Conservation (phyloP, 2,329 filamentous ascomycete genomes). For the Pezicula carpinea region DNA sequence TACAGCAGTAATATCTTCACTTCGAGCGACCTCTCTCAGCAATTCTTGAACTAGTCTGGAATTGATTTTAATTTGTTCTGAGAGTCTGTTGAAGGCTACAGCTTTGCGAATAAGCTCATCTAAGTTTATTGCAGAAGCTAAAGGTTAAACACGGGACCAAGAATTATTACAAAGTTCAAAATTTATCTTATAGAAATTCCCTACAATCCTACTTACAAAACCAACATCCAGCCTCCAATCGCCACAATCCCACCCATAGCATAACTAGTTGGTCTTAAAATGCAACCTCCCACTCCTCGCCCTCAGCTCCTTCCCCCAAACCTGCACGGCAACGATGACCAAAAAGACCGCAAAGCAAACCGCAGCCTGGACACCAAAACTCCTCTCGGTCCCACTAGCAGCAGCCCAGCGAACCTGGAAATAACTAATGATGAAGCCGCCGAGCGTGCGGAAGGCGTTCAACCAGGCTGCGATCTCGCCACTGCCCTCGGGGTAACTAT, state of each 20-base stretch:
- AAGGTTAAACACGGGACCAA: no score
- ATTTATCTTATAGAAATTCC: no score
- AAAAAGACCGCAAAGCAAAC: conserved; percentile 34
- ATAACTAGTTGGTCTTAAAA: conserved; percentile 28
- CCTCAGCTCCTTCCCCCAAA: conserved; percentile 34
- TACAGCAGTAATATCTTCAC: not conserved
- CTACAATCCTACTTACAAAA: no score
- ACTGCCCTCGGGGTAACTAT: conserved; percentile 49
- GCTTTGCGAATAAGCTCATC: not conserved
- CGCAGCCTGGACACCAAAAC: conserved; percentile 43
- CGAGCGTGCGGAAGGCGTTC: conserved; percentile 43
- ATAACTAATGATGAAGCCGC: conserved; percentile 48
- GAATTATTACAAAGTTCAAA: no score
- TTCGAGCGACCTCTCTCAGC: not conserved
- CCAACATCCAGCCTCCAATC: no score
- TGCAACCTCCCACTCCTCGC: conserved; percentile 30
- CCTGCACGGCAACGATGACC: conserved; percentile 31
- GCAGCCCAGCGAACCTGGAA: conserved; percentile 45
- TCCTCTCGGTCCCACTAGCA: conserved; percentile 36
- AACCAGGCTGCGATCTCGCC: conserved; percentile 50
- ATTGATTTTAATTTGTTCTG: not conserved
- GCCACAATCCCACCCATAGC: no score
- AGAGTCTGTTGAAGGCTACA: not conserved
- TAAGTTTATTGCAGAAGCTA: no score
- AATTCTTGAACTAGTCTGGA: not conserved